phyloP scores from a whole-genome alignment of 139 green algal genomes.

The Volvox africanus region DNA sequence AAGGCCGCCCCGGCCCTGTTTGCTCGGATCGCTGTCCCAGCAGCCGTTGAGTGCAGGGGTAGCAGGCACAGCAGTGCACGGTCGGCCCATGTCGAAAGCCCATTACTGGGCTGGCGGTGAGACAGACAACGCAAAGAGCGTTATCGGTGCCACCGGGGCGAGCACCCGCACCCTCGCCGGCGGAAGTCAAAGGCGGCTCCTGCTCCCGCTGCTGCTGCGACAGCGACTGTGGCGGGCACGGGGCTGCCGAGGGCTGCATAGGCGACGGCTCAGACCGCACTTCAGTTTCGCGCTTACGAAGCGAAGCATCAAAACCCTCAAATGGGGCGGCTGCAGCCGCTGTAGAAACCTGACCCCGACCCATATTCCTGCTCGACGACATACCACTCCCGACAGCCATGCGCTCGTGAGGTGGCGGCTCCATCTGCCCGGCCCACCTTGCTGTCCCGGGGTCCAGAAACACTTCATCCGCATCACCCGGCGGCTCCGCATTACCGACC shows the following conservation, averaged over 20 bases:
- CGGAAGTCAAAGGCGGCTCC: neutral
- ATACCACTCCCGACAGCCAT: neutral
- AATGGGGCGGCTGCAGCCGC: too few relatives aligned
- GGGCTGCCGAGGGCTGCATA: neutral
- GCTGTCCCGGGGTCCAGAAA: too few relatives aligned
- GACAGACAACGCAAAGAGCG: conserved; percentile 2
- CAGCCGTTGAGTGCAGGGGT: neutral
- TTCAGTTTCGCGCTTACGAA: neutral
- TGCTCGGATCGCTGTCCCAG: neutral
- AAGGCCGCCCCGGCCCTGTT: neutral
- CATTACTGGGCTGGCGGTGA: neutral
- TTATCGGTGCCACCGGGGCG: neutral
- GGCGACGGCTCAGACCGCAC: too few relatives aligned
- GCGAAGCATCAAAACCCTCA: neutral
- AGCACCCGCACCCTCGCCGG: neutral
- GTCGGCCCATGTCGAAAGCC: conserved; percentile 24
- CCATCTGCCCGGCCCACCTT: too few relatives aligned
- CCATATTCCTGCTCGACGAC: neutral
- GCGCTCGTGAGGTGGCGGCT: too few relatives aligned
- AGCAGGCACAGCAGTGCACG: conserved; percentile 37
- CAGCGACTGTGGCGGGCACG: neutral
- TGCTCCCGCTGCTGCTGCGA: neutral
- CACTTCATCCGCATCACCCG: too few relatives aligned
- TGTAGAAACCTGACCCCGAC: neutral
- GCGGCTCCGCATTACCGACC: too few relatives aligned